These are phyloP conservation scores for Globisporangium apiculatum DNA, from an alignment of 352 stramenopile genomes.

Conservation along the genomic window DNA sequence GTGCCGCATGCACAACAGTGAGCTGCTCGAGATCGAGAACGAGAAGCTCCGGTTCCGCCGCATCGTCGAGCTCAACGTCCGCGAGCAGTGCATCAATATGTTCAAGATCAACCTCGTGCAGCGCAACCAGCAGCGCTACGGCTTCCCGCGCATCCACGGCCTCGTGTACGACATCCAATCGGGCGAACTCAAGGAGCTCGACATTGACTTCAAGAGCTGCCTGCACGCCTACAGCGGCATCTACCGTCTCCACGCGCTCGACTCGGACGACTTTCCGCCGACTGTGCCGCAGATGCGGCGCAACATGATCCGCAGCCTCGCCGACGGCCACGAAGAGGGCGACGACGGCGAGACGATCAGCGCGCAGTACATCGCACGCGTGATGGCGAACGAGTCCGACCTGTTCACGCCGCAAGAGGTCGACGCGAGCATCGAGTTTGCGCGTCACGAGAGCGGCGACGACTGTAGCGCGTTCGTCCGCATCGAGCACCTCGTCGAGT, in stretches of 20 bases:
- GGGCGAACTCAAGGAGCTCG: slow-evolving; percentile 77
- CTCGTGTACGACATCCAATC: slow-evolving; percentile 82
- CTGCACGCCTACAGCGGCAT: slow-evolving; percentile 72
- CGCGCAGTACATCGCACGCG: slow-evolving; percentile 48
- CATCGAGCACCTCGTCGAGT: slow-evolving; percentile 5
- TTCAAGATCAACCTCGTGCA: slow-evolving; percentile 89
- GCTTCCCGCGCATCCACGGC: slow-evolving; percentile 84
- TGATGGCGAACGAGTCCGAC: slow-evolving; percentile 68
- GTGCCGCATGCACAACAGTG: slow-evolving; percentile 83
- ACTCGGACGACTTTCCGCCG: slow-evolving; percentile 24
- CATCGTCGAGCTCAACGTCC: slow-evolving; percentile 85
- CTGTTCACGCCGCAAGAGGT: slow-evolving; percentile 77
- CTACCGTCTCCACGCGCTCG: slow-evolving; percentile 78
- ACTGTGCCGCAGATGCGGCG: slow-evolving; percentile 57
- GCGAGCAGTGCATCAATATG: slow-evolving; percentile 89
- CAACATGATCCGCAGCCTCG: slow-evolving; percentile 66
- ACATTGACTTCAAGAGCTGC: slow-evolving; percentile 80
- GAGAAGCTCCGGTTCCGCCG: slow-evolving; percentile 66
- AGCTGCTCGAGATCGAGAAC: slow-evolving; percentile 81
- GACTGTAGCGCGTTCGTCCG: slow-evolving; percentile 1
- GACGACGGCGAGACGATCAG: slow-evolving; percentile 48
- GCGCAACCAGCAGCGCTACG: slow-evolving; percentile 83
- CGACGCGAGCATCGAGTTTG: slow-evolving; percentile 38
- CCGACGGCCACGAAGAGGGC: slow-evolving; percentile 37
- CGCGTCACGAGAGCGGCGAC: slow-evolving; percentile 1